Evolutionary conservation across 352 stramenopile genomes (phyloP).

Genomic region (Globisporangium splendens): DNA sequence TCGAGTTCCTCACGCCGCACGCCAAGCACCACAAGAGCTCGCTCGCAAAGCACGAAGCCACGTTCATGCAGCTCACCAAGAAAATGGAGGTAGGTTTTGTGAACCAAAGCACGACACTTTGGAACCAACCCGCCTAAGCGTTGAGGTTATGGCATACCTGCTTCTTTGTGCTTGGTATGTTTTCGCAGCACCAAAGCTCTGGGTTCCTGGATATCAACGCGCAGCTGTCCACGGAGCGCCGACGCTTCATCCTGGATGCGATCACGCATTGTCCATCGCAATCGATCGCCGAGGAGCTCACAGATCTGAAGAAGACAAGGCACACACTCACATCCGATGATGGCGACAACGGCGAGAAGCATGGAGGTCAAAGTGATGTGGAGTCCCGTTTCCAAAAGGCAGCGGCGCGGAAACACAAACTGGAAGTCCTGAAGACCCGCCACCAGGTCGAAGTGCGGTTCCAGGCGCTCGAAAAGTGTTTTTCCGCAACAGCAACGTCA

Average conservation of each 20-base stretch:
- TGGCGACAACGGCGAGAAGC: not conserved
- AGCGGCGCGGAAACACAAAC: constrained; percentile 38
- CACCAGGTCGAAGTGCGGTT: constrained; percentile 60
- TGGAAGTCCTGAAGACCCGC: constrained; percentile 41
- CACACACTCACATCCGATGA: constrained; percentile 4
- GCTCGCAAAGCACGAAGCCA: constrained; percentile 54
- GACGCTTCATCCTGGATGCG: constrained; percentile 66
- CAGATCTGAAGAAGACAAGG: constrained; percentile 27
- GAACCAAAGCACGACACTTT: not conserved
- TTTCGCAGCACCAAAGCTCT: constrained; percentile 52
- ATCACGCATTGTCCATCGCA: constrained; percentile 57
- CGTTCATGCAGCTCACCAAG: constrained; percentile 73
- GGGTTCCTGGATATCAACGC: constrained; percentile 77
- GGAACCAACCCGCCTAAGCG: not conserved
- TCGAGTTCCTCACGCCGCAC: constrained; percentile 69
- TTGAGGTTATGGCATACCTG: too few relatives aligned
- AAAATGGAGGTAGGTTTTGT: constrained; percentile 60
- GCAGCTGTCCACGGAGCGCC: constrained; percentile 70
- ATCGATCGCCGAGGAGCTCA: constrained; percentile 52
- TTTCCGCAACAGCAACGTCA: constrained; percentile 32
- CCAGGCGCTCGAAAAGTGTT: constrained; percentile 59
- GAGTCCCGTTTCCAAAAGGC: constrained; percentile 23
- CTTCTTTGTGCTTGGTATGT: not conserved
- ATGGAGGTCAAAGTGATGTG: not conserved
- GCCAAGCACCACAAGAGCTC: constrained; percentile 33